Percentiles rank a stretch among this genome's conserved stretches.
Evolutionary conservation across 495 filamentous ascomycete species (phyloP).

Genomic region (Immersiella caudata): DNA sequence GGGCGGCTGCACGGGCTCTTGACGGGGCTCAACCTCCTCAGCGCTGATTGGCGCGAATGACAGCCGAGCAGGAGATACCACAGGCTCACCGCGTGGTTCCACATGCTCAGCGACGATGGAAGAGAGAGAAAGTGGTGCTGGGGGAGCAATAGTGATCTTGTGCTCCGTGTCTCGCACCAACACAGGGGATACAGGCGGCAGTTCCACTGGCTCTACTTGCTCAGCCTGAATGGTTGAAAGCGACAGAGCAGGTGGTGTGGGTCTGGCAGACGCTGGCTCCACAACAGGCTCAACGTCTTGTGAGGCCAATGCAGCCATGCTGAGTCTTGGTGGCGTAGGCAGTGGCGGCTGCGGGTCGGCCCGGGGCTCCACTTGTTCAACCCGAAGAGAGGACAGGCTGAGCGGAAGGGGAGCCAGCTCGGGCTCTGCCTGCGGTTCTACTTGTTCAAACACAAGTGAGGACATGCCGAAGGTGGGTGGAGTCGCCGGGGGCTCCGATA

Average conservation of each 20-base stretch:
- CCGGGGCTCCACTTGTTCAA: conserved; percentile 34
- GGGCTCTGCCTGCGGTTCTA: conserved; percentile 32
- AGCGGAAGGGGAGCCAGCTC: conserved; percentile 28
- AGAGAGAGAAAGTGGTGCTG: conserved; percentile 26
- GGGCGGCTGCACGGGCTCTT: background rate
- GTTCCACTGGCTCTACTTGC: conserved; percentile 30
- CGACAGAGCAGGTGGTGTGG: conserved; percentile 22
- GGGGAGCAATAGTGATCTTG: background rate
- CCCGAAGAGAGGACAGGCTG: conserved; percentile 25
- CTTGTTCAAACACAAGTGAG: conserved; percentile 30
- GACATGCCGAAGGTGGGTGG: conserved; percentile 31
- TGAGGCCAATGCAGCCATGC: conserved; percentile 35
- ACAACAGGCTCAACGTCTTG: conserved; percentile 33
- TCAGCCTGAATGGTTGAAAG: conserved; percentile 30
- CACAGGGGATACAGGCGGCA: conserved; percentile 15
- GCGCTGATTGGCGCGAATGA: conserved; percentile 35
- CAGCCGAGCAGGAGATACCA: conserved; percentile 22
- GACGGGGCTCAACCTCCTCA: conserved; percentile 34
- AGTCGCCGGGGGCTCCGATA: conserved; percentile 26
- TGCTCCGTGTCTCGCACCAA: conserved; percentile 15
- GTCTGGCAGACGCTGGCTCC: conserved; percentile 15
- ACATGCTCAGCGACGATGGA: conserved; percentile 30
- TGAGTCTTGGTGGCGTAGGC: conserved; percentile 26
- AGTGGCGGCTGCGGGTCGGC: conserved; percentile 27
- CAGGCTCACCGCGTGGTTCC: conserved; percentile 28